Percentiles rank a stretch among this genome's conserved stretches.
Conservation (phyloP, 306 rosid genomes). For the Begonia peltatifolia region DNA sequence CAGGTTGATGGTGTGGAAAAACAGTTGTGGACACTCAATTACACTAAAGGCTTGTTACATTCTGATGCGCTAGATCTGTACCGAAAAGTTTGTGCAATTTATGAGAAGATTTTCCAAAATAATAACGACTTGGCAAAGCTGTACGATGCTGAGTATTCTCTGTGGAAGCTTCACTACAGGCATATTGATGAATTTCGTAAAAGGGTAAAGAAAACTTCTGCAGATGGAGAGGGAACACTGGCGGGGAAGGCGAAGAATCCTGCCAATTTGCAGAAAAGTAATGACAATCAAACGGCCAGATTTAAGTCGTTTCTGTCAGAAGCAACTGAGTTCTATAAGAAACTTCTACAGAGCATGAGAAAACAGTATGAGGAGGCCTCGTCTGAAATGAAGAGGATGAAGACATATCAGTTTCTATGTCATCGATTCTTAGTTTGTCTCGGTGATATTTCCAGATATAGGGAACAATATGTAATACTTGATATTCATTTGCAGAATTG, state of each 20-base stretch:
- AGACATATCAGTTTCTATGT: slow-evolving; percentile 60
- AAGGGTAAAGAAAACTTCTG: slow-evolving; percentile 45
- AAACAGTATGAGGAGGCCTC: slow-evolving; percentile 42
- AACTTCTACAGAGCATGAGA: slow-evolving; percentile 46
- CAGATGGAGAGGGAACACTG: slow-evolving; percentile 22
- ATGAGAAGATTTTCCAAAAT: slow-evolving; percentile 43
- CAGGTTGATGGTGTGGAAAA: slow-evolving; percentile 59
- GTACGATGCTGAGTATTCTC: slow-evolving; percentile 81
- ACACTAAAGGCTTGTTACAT: slow-evolving; percentile 58
- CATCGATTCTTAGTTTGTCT: slow-evolving; percentile 90
- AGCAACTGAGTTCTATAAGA: slow-evolving; percentile 67
- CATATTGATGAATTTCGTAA: slow-evolving; percentile 89
- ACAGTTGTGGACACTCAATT: slow-evolving; percentile 56
- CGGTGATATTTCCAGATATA: slow-evolving; percentile 88
- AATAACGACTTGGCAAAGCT: slow-evolving; percentile 37
- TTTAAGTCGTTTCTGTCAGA: slow-evolving; percentile 59
- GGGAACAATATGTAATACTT: slow-evolving; percentile 58
- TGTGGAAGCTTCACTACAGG: slow-evolving; percentile 97
- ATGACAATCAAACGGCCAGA: slow-evolving; percentile 20
- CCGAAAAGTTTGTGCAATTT: slow-evolving; percentile 43
- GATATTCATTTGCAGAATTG: slow-evolving; percentile 46
- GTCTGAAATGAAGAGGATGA: slow-evolving; percentile 34
- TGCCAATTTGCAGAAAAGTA: slow-evolving; percentile 14
- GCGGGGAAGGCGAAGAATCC: slow-evolving; percentile 15
- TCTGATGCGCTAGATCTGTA: slow-evolving; percentile 51